Base-by-base conservation (phyloP, 306 rosid species). In the Benincasa hispida region DNA sequence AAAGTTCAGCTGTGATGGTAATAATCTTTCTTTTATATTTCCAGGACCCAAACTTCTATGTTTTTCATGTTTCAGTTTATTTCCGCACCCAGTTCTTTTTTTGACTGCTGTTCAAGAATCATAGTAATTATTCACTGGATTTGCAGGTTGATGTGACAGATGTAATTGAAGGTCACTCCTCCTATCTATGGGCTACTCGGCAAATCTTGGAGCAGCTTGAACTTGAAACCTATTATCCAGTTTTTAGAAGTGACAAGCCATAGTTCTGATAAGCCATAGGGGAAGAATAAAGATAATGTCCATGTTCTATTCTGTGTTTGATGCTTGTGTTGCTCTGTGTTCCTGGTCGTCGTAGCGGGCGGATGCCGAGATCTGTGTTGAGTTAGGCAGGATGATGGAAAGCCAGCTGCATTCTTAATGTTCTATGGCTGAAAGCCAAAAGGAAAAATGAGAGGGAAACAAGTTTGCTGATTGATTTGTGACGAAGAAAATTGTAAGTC, bases 81-180 rank as follows among this genome's bases (percentile, higher is more conserved):
- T 35, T 32, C 12, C 45, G 34, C 70, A 35, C 9, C 73, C 4
- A n/a, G 8, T 67, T 67, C 74, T n/a, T 19, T 35, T 37, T 63
- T 19, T 8, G 2, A 34, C 10, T 63, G 47, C 13, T 63, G 48
- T 61, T 61, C 14, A 21, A n/a, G 65, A 19, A 27, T 35, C 66
- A 13, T 59, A 59, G 34, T 63, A 25, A 5, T 34, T 34, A 35
- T 57, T 79, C 15, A 27, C 12, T 47, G 83, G 70, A 62, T 79
- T 76, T 81, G 81, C 86, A 93, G 98, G 93, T 93, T 83, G 93
- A 93, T 66, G 90, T 90, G 48, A 86, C 96, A 3, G 85, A 76
- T 84, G 86, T 82, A 73, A 80, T 91, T 6, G 97, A 93, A 73
- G 97, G 96, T 4, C 98, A 93, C 83, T 91, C 98, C 73, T 90